Evolutionary conservation across 1,139 yeast species (phyloP).

Genomic region (Arxiozyma slooffiae): DNA sequence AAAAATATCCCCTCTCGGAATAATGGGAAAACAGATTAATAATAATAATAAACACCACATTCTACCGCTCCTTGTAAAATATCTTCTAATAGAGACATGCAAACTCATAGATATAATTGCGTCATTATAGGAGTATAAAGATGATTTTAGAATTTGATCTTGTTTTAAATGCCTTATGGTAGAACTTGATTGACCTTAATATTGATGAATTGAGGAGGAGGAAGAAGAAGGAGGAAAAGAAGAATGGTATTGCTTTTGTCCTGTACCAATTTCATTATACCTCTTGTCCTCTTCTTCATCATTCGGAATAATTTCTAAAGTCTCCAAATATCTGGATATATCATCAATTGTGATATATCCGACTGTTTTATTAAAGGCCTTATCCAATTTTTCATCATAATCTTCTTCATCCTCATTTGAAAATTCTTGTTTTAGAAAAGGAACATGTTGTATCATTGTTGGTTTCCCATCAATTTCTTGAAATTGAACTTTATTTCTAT

Average conservation of each 20-base stretch:
- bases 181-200: slow-evolving; percentile 24
- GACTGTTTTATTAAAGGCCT: slow-evolving; percentile 31
- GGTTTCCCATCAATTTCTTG: slow-evolving; percentile 1
- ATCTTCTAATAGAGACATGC: slow-evolving; percentile 25
- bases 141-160: slow-evolving; percentile 1
- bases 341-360: slow-evolving; percentile 33
- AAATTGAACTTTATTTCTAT: slow-evolving; percentile 12
- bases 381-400: slow-evolving; percentile 31
- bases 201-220: slow-evolving; percentile 12
- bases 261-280: background rate
- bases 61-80: slow-evolving; percentile 27
- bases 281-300: slow-evolving; percentile 10
- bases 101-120: slow-evolving; percentile 31
- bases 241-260: background rate
- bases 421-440: slow-evolving; percentile 24
- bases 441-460: slow-evolving; percentile 12
- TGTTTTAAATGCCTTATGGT: slow-evolving; percentile 23
- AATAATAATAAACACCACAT: slow-evolving; percentile 16
- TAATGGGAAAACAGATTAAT: background rate
- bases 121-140: slow-evolving; percentile 20
- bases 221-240: no score
- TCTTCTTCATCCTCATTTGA: slow-evolving; percentile 29
- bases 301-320: slow-evolving; percentile 25
- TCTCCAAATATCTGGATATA: slow-evolving; percentile 30
- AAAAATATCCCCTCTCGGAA: no score